Conservation (phyloP, 345 rosid genomes). For the Draba incana region DNA sequence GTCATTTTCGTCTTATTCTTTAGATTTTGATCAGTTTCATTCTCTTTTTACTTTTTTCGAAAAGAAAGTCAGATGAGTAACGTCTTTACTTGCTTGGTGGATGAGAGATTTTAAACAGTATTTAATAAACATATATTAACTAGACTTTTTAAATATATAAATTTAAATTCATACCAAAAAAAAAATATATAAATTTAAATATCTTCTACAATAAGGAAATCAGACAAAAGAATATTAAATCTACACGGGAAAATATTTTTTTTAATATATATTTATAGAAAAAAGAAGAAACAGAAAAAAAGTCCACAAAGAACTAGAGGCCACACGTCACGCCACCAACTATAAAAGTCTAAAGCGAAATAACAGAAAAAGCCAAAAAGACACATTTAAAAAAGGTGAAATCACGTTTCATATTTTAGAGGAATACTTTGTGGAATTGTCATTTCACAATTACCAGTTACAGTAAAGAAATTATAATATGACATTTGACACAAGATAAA, state of each 20-base stretch:
- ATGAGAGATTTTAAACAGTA: constrained; percentile 11
- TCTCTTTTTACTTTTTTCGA: constrained; percentile 32
- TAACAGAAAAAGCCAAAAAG: constrained; percentile 38
- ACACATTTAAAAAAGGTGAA: constrained; percentile 7
- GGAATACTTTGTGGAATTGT: too few species aligned
- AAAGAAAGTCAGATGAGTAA: constrained; percentile 37
- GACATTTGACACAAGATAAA: too few species aligned
- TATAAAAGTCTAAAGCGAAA: constrained; percentile 29
- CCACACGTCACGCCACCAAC: constrained; percentile 36
- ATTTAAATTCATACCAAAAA: too few species aligned
- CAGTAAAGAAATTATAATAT: too few species aligned
- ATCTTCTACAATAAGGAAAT: not conserved
- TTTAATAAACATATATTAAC: not conserved
- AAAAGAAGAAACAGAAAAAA: constrained; percentile 25
- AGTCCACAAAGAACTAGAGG: constrained; percentile 29
- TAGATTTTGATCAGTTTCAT: constrained; percentile 38
- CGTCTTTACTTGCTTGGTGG: constrained; percentile 27
- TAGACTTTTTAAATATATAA: not conserved
- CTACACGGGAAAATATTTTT: not conserved
- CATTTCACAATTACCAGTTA: too few species aligned
- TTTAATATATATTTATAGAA: too few species aligned
- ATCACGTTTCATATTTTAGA: constrained; percentile 21
- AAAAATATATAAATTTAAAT: not conserved
- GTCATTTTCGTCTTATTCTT: constrained; percentile 40
- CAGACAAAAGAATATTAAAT: not conserved